A percentile compares a stretch with the other conserved stretches of the same genome.
Evolutionary conservation across 2,329 filamentous ascomycete species (phyloP).

Genomic region (Sphaerulina vaccinii): DNA sequence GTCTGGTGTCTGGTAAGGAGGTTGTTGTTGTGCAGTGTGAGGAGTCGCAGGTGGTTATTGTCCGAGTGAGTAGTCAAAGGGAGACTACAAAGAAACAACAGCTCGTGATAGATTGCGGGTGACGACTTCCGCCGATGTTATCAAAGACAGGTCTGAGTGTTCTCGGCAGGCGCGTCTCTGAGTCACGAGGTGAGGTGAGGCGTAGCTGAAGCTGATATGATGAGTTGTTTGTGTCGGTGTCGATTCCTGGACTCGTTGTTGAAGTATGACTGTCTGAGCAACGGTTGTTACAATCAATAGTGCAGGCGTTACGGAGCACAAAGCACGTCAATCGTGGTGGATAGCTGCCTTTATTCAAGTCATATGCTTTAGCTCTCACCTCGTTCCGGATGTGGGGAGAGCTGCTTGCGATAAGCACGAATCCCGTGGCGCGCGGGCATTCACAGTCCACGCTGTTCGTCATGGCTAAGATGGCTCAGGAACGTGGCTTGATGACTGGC

Average conservation of each 20-base stretch:
- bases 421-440: constrained; percentile 8
- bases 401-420: constrained; percentile 18
- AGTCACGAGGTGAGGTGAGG: constrained; percentile 12
- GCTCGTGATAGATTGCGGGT: constrained; percentile 15
- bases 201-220: constrained; percentile 6
- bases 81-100: constrained; percentile 15
- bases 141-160: constrained; percentile 23
- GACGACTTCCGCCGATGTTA: constrained; percentile 14
- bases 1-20: constrained; percentile 15
- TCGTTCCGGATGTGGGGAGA: constrained; percentile 17
- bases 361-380: constrained; percentile 9
- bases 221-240: constrained; percentile 7
- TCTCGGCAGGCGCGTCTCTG: too few species aligned
- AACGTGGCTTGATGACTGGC: constrained; percentile 21
- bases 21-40: constrained; percentile 9
- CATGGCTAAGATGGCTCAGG: constrained; percentile 11
- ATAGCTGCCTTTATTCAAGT: constrained; percentile 21
- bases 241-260: constrained; percentile 5
- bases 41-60: background rate
- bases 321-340: constrained; percentile 22
- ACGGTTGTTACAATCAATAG: constrained; percentile 9
- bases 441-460: constrained; percentile 16
- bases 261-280: constrained; percentile 2
- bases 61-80: background rate
- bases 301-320: constrained; percentile 18